Evolutionary conservation across 495 filamentous ascomycete genomes (phyloP).

Genomic region (Aspergillus saccharolyticus): DNA sequence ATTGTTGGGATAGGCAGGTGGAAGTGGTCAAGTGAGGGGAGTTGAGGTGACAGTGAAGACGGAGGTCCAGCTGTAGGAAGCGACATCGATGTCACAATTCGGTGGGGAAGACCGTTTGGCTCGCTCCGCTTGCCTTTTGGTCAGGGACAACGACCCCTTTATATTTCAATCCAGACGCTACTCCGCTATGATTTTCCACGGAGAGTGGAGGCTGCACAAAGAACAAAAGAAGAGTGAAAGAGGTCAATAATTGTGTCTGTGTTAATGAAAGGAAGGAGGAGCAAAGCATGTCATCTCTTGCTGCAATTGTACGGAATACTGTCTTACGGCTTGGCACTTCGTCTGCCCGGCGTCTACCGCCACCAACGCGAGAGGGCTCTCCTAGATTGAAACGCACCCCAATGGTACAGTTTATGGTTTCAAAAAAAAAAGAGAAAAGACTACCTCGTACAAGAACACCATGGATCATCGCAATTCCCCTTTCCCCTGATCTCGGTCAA

Average conservation of each 20-base stretch:
- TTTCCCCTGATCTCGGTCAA: constrained; percentile 7
- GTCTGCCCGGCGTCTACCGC: too few relatives aligned
- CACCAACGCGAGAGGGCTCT: too few relatives aligned
- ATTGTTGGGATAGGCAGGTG: too few relatives aligned
- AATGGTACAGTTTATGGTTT: constrained; percentile 10
- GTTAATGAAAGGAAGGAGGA: background rate
- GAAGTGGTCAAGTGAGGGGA: too few relatives aligned
- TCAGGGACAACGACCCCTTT: background rate
- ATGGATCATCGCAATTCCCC: constrained; percentile 9
- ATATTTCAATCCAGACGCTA: background rate
- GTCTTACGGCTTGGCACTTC: constrained; percentile 14
- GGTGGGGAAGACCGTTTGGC: constrained; percentile 8
- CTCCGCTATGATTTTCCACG: background rate
- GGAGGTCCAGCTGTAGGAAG: too few relatives aligned
- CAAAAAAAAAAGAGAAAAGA: constrained; percentile 13
- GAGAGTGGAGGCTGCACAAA: background rate
- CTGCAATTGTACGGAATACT: background rate
- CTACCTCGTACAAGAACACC: constrained; percentile 38
- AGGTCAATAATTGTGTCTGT: background rate
- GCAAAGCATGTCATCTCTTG: constrained; percentile 8
- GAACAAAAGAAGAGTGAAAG: background rate
- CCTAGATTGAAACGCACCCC: background rate
- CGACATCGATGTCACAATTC: constrained; percentile 31
- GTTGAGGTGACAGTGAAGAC: constrained; percentile 15
- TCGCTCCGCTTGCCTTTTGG: background rate